Conservation (phyloP, 768 basidiomycete genomes). For the Candolleomyces eurysporus region DNA sequence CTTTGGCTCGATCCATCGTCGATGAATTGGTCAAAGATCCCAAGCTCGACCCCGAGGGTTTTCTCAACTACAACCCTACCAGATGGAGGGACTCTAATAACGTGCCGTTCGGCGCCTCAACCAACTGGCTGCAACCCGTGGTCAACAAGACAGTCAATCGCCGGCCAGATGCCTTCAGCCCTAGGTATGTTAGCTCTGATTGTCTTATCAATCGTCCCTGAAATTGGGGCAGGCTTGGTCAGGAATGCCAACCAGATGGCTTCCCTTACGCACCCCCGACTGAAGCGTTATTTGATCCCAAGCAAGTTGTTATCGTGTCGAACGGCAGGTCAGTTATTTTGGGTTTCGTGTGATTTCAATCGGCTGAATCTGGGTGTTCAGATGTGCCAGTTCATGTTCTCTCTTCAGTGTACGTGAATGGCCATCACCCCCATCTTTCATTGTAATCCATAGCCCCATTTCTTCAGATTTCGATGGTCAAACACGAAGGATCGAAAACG, state of each 20-base stretch:
- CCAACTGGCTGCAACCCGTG: conserved; percentile 50
- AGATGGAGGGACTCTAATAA: conserved; percentile 48
- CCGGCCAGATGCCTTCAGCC: conserved; percentile 49
- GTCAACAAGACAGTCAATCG: conserved; percentile 48
- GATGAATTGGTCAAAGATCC: conserved; percentile 34
- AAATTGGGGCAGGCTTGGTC: conserved; percentile 35
- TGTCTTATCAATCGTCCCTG: background rate
- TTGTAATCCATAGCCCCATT: background rate
- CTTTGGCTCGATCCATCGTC: conserved; percentile 51
- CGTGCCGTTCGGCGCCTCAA: conserved; percentile 35
- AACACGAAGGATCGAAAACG: conserved; percentile 53
- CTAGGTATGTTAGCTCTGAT: conserved; percentile 29
- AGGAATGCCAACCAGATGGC: conserved; percentile 35
- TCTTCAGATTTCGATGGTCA: conserved; percentile 55
- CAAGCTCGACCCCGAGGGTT: conserved; percentile 41
- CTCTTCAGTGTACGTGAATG: conserved; percentile 40
- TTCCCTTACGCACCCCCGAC: conserved; percentile 36
- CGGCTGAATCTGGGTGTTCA: conserved; percentile 12
- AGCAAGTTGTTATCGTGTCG: conserved; percentile 52
- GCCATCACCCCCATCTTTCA: conserved; percentile 8
- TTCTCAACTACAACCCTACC: conserved; percentile 48
- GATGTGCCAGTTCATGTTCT: conserved; percentile 51
- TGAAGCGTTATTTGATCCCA: conserved; percentile 47
- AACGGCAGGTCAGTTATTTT: conserved; percentile 42
- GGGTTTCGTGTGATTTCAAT: background rate